These are phyloP conservation scores for Mesembryanthemum crystallinum DNA, from an alignment of 148 eudicot genomes.

Conservation along the genomic window DNA sequence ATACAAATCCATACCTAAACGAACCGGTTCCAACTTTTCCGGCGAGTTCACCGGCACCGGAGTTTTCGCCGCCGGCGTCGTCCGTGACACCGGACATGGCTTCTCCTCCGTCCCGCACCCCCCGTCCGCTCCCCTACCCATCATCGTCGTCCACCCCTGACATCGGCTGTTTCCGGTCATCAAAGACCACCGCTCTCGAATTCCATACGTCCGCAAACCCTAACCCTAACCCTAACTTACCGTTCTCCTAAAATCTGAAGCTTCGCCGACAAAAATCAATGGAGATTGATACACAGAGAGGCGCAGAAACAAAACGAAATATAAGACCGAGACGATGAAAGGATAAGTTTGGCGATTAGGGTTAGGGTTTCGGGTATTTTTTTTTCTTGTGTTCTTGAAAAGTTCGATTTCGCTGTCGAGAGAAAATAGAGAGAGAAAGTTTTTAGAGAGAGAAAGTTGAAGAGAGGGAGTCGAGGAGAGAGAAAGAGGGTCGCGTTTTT, in stretches of 20 bases:
- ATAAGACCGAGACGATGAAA: background rate
- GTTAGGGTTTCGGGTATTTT: slow-evolving; percentile 69
- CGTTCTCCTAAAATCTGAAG: too few species aligned
- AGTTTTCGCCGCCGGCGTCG: slow-evolving; percentile 27
- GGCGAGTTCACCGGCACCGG: slow-evolving; percentile 33
- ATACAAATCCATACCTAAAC: slow-evolving; percentile 47
- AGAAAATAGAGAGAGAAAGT: slow-evolving; percentile 34
- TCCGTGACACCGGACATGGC: slow-evolving; percentile 36
- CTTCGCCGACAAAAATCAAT: too few species aligned
- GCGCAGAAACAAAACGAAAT: too few species aligned
- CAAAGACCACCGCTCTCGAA: slow-evolving; percentile 40
- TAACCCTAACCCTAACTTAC: slow-evolving; percentile 43
- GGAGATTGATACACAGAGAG: too few species aligned
- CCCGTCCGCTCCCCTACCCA: slow-evolving; percentile 56
- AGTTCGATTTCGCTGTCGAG: slow-evolving; percentile 38
- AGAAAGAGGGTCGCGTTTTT: slow-evolving; percentile 42
- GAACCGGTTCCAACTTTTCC: slow-evolving; percentile 9
- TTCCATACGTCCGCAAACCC: slow-evolving; percentile 50
- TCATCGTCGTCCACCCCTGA: slow-evolving; percentile 59
- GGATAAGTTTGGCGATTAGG: slow-evolving; percentile 47
- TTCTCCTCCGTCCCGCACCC: slow-evolving; percentile 61
- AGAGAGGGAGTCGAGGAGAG: slow-evolving; percentile 28
- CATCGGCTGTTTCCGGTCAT: slow-evolving; percentile 65
- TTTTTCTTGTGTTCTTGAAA: slow-evolving; percentile 20
- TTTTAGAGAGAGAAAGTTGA: slow-evolving; percentile 34